Evolutionary conservation across 768 basidiomycete genomes (phyloP).

Genomic region (Boletus rubropictus): DNA sequence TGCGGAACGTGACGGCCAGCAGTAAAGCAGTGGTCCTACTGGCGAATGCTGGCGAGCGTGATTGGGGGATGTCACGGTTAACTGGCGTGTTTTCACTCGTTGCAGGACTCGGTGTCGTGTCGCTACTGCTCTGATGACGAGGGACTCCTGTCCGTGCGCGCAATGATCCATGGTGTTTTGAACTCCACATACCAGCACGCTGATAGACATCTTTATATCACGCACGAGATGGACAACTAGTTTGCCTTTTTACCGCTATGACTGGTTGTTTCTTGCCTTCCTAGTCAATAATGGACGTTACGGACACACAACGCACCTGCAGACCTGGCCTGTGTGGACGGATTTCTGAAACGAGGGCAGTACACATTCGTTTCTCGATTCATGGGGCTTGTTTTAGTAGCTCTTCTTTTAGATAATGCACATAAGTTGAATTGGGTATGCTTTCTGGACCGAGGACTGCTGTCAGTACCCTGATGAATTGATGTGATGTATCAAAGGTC

Average conservation of each 20-base stretch:
- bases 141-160: neutral
- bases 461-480: too few species aligned
- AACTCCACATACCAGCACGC: constrained; percentile 18
- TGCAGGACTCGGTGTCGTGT: constrained; percentile 20
- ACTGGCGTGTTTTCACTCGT: constrained; percentile 10
- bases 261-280: neutral
- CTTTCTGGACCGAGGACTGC: too few species aligned
- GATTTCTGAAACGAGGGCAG: constrained; percentile 8
- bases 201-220: constrained; percentile 14
- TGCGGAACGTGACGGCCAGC: constrained; percentile 48
- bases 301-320: constrained; percentile 19
- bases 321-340: constrained; percentile 8
- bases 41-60: constrained; percentile 24
- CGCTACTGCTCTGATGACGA: constrained; percentile 20
- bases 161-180: constrained; percentile 1
- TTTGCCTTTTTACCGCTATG: constrained; percentile 2
- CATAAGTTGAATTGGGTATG: neutral
- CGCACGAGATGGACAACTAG: constrained; percentile 5
- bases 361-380: constrained; percentile 16
- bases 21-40: constrained; percentile 11
- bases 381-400: constrained; percentile 12
- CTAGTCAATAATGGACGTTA: constrained; percentile 21
- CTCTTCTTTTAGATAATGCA: neutral
- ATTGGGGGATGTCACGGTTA: constrained; percentile 13
- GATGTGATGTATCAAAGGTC: too few species aligned